Base-by-base conservation (phyloP, 2,329 filamentous ascomycete species). In the Colletotrichum endophyticum region DNA sequence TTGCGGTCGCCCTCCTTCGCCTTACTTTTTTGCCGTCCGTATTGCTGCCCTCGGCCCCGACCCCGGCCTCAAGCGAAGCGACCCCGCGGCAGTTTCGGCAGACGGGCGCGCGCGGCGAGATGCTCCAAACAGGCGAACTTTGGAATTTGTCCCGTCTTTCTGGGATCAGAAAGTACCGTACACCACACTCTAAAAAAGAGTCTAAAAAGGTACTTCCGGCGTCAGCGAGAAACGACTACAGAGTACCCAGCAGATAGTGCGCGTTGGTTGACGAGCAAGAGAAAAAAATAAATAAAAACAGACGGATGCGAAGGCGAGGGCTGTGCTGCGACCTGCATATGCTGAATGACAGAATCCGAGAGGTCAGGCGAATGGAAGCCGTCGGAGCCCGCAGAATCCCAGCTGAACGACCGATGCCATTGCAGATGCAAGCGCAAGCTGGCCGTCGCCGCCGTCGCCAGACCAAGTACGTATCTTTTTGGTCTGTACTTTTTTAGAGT, bases 271-370 rank as follows among this genome's bases (percentile, higher is more conserved):
- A 27, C 11, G 34, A 59, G 44, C n/a, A 27, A n/a, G 15, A 25
- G 16, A 34, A 15, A 11, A 13, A 57, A 39, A n/a, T n/a, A 6
- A 49, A 30, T n/a, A 27, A 62, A 72, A 39, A 75, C 30, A 70
- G 66, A 62, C 53, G n/a, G 73, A 61, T 57, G 56, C 70, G 57
- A 70, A 34, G 74, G 73, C 70, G 80, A 72, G 79, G 83, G 83
- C 83, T 83, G 83, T 84, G 83, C 82, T 81, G 78, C 78, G 76
- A 81, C 81, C 72, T 83, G 83, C 83, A 83, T 83, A 82, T 81
- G 80, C 78, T 82, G 78, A 79, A 79, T 79, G 78, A 80, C 79
- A 83, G 81, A 81, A 82, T 75, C 77, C 81, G 80, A 71, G 67
- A 78, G 77, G 57, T 32, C 78, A 80, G 81, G 78, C 82, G 80